Conservation (phyloP, 306 rosid genomes). For the Castanopsis chinensis region DNA sequence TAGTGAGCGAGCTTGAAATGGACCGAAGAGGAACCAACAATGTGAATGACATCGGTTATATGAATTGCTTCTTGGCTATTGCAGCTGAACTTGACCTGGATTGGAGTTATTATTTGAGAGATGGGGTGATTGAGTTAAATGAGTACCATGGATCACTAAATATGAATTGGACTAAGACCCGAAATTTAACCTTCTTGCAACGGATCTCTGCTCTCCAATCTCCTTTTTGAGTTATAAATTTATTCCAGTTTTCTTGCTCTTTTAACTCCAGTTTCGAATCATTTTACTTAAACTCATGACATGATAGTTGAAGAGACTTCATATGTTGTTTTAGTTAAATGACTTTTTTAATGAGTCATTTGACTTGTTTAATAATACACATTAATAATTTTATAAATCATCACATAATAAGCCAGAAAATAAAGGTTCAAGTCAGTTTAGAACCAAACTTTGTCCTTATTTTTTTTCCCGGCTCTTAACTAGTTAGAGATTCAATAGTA, state of each 20-base stretch:
- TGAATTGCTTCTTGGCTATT: conserved; percentile 56
- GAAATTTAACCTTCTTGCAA: conserved; percentile 50
- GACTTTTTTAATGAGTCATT: no score
- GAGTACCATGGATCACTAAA: conserved; percentile 67
- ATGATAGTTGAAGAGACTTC: no score
- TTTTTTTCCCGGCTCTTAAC: no score
- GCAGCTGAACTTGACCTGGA: conserved; percentile 82
- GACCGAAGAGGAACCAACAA: conserved; percentile 68
- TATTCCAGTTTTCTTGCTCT: neutral
- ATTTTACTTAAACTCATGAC: no score
- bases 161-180: conserved; percentile 50
- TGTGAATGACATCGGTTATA: conserved; percentile 71
- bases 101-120: conserved; percentile 73
- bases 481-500: no score
- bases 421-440: no score
- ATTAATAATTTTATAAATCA: no score
- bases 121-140: conserved; percentile 66
- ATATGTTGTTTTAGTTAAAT: no score
- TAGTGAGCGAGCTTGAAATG: conserved; percentile 73
- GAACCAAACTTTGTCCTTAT: no score
- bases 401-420: no score
- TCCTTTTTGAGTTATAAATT: conserved; percentile 64
- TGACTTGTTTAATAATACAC: no score
- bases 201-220: conserved; percentile 60
- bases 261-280: no score